Conservation (phyloP, 2,329 filamentous ascomycete genomes). For the Cordyceps cicadae region DNA sequence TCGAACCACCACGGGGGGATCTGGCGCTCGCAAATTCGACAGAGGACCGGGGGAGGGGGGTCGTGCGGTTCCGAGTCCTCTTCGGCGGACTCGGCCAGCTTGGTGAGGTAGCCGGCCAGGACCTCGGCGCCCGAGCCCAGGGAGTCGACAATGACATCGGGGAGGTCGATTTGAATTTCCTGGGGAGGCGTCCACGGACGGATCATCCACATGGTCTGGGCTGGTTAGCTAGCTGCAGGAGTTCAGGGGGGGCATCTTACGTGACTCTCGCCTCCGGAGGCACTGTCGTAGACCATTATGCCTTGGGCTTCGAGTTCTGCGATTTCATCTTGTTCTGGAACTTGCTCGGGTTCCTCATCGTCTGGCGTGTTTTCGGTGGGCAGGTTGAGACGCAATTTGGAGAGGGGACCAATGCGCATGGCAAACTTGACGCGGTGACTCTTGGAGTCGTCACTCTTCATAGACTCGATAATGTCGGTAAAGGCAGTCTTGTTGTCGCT, state of each 20-base stretch:
- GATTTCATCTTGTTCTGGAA: conserved; percentile 25
- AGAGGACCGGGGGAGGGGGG: conserved; percentile 81
- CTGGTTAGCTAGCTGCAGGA: conserved; percentile 16
- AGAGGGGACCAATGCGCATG: conserved; percentile 60
- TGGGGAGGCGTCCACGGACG: conserved; percentile 80
- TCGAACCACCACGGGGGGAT: conserved; percentile 99
- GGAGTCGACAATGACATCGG: conserved; percentile 80
- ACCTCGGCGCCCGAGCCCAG: conserved; percentile 92
- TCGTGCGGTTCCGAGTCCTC: conserved; percentile 69
- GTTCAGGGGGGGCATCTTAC: conserved; percentile 44
- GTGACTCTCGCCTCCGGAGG: conserved; percentile 80
- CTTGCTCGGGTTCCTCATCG: conserved; percentile 20
- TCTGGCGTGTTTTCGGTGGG: conserved; percentile 31
- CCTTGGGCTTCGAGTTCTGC: conserved; percentile 90
- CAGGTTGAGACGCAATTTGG: conserved; percentile 49
- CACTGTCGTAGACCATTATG: conserved; percentile 93
- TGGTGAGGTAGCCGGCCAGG: conserved; percentile 85
- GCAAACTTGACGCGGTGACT: conserved; percentile 85
- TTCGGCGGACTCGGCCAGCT: conserved; percentile 73
- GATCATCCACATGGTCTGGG: conserved; percentile 98
- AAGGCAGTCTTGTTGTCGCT: conserved; percentile 73
- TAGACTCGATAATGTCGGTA: conserved; percentile 72
- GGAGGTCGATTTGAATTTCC: conserved; percentile 93
- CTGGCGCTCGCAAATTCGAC: conserved; percentile 93
- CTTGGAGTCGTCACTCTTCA: conserved; percentile 86